Conservation (phyloP, 1,284 basidiomycete species). For the Puccinia coronata region DNA sequence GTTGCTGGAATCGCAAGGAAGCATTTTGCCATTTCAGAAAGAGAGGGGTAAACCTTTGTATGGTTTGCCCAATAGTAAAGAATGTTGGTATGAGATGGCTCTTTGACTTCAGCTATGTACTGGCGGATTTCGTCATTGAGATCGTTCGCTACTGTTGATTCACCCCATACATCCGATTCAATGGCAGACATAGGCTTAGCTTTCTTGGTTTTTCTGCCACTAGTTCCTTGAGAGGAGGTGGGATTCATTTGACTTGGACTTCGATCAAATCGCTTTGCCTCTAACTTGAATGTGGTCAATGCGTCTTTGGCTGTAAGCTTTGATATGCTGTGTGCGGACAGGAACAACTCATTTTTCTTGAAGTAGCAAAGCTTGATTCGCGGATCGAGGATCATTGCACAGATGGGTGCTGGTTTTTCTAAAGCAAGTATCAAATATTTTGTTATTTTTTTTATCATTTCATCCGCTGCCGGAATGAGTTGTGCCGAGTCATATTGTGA, state of each 20-base stretch:
- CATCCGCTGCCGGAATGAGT: background rate
- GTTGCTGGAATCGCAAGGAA: slow-evolving; percentile 5
- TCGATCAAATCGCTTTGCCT: too few relatives aligned
- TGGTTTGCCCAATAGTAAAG: too few relatives aligned
- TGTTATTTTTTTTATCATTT: background rate
- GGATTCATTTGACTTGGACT: too few relatives aligned
- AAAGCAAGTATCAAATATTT: background rate
- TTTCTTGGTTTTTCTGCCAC: background rate
- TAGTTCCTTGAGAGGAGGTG: too few relatives aligned
- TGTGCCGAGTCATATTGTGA: background rate
- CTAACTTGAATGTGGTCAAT: too few relatives aligned
- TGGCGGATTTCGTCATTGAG: background rate
- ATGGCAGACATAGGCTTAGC: background rate
- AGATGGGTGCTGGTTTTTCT: background rate
- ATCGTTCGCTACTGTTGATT: background rate
- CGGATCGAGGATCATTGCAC: background rate
- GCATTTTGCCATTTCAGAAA: background rate
- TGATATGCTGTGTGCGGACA: background rate
- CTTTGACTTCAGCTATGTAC: background rate
- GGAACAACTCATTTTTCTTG: background rate
- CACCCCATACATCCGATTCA: background rate
- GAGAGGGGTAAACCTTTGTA: background rate
- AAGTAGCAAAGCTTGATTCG: background rate
- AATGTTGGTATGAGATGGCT: background rate
- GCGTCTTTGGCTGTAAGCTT: too few relatives aligned